Evolutionary conservation across 192 early-diverging fungal species (phyloP).

Genomic region (Ramicandelaber brevisporus): DNA sequence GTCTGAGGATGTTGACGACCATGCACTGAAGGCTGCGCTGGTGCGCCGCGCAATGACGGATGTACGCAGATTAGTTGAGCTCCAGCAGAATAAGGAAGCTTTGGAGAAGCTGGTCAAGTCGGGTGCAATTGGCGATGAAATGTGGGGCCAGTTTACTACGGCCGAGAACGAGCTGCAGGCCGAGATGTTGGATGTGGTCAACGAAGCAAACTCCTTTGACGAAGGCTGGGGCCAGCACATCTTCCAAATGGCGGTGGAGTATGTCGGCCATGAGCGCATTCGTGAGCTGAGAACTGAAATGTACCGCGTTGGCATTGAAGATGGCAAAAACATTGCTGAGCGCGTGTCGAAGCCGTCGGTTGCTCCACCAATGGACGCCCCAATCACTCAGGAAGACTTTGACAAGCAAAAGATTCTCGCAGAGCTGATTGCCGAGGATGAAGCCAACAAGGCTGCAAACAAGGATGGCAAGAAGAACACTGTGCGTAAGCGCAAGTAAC

Average conservation of each 20-base stretch:
- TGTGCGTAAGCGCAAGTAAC: too few relatives aligned
- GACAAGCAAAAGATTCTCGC: too few relatives aligned
- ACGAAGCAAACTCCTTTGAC: conserved; percentile 54
- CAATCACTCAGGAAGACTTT: too few relatives aligned
- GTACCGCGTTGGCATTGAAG: too few relatives aligned
- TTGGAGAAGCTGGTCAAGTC: conserved; percentile 44
- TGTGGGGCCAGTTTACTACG: conserved; percentile 41
- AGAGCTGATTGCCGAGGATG: too few relatives aligned
- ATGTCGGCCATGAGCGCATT: conserved; percentile 38
- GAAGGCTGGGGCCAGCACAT: conserved; percentile 65
- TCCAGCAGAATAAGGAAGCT: conserved; percentile 57
- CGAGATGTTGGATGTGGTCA: conserved; percentile 55
- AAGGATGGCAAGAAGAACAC: too few relatives aligned
- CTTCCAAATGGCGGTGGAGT: conserved; percentile 52
- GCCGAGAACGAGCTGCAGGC: conserved; percentile 56
- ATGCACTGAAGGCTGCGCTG: conserved; percentile 44
- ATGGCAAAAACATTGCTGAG: too few relatives aligned
- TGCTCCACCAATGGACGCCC: too few relatives aligned
- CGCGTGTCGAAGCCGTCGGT: too few relatives aligned
- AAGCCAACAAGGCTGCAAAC: too few relatives aligned
- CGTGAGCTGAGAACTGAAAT: conserved; percentile 18
- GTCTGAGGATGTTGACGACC: conserved; percentile 22
- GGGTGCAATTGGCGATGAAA: conserved; percentile 59
- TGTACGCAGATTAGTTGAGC: conserved; percentile 38
- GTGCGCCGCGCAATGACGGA: conserved; percentile 58